These are phyloP conservation scores for Lycium barbarum DNA, from an alignment of 257 asterid genomes.

Conservation along the genomic window DNA sequence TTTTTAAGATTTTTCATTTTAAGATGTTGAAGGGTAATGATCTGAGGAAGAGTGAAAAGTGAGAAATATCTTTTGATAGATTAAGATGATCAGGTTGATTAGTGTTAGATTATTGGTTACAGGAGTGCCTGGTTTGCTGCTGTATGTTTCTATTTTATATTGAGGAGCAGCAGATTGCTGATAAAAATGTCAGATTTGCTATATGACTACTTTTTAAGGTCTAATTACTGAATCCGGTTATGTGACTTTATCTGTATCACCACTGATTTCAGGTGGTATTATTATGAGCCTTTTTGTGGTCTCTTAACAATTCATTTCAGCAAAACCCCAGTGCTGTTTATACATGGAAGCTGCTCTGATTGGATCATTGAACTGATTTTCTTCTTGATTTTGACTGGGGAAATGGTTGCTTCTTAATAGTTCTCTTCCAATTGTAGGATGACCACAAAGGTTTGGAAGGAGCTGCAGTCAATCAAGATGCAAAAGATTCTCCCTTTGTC, in stretches of 20 bases:
- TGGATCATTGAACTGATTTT: neutral
- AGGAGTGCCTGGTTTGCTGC: neutral
- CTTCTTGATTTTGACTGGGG: slow-evolving; percentile 19
- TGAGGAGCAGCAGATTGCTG: neutral
- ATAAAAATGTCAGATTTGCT: neutral
- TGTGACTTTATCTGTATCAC: neutral
- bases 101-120: neutral
- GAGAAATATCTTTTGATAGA: neutral
- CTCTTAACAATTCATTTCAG: slow-evolving; percentile 14
- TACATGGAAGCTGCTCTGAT: slow-evolving; percentile 3
- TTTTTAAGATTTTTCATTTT: neutral
- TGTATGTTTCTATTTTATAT: neutral
- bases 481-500: slow-evolving; percentile 41
- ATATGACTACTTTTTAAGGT: neutral
- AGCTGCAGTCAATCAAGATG: slow-evolving; percentile 36
- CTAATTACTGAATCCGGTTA: neutral
- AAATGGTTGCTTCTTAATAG: neutral
- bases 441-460: slow-evolving; percentile 49
- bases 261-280: slow-evolving; percentile 11
- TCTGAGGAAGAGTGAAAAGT: neutral
- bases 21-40: neutral
- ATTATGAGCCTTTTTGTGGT: neutral
- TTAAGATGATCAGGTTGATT: slow-evolving; percentile 2
- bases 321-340: neutral
- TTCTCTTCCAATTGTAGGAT: slow-evolving; percentile 33